These are phyloP conservation scores for Eudorina sp. DNA, from an alignment of 139 green algal genomes.

Conservation along the genomic window DNA sequence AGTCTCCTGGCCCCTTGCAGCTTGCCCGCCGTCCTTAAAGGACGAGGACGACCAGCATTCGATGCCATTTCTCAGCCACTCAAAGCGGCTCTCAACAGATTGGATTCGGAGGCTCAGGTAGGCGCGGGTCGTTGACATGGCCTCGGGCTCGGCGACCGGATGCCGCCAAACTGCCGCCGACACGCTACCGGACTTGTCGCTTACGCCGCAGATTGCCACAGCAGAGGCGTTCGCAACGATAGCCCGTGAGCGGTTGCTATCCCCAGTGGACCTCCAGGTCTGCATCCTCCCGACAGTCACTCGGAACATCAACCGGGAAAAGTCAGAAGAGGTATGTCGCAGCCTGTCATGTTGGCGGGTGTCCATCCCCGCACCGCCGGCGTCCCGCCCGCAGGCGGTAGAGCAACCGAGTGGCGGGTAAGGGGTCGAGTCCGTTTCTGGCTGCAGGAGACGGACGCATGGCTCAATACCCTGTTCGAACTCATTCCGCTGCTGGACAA, in stretches of 20 bases:
- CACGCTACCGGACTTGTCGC: background rate
- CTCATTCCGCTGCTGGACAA: slow-evolving; percentile 63
- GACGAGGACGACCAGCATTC: slow-evolving; percentile 47
- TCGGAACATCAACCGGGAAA: slow-evolving; percentile 66
- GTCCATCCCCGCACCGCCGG: no score
- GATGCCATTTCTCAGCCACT: slow-evolving; percentile 56
- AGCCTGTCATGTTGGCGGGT: no score
- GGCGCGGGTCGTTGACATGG: slow-evolving; percentile 10
- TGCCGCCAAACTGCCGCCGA: background rate
- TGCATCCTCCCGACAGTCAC: slow-evolving; percentile 57
- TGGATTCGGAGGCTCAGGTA: slow-evolving; percentile 56
- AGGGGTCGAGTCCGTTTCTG: background rate
- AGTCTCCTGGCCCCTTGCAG: slow-evolving; percentile 19
- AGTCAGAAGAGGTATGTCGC: slow-evolving; percentile 57
- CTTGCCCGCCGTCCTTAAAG: slow-evolving; percentile 56
- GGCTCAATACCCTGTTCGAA: slow-evolving; percentile 58
- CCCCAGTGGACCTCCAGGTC: slow-evolving; percentile 56
- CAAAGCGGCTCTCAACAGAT: slow-evolving; percentile 56
- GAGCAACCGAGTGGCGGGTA: no score
- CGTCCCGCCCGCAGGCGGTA: no score
- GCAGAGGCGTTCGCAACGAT: slow-evolving; percentile 57
- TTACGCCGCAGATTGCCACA: slow-evolving; percentile 52
- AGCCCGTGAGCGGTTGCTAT: slow-evolving; percentile 57
- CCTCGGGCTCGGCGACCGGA: background rate
- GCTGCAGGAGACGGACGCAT: slow-evolving; percentile 62